Evolutionary conservation across 441 rosid species (phyloP).

Genomic region (Populus hybrid): DNA sequence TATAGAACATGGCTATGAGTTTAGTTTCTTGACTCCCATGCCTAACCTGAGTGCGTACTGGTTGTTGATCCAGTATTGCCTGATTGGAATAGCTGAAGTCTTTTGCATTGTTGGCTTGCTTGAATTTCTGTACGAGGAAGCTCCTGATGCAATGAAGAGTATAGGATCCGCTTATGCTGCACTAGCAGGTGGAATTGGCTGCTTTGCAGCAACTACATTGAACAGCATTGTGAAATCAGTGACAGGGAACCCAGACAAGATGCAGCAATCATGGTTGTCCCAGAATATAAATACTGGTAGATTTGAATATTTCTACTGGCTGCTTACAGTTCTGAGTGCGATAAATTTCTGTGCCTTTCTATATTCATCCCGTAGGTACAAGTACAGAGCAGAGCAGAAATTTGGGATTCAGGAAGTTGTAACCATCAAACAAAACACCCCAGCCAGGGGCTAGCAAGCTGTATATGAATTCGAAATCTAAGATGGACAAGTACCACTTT

Average conservation of each 20-base stretch:
- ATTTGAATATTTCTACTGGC: constrained; percentile 81
- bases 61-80: constrained; percentile 84
- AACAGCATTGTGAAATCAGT: constrained; percentile 69
- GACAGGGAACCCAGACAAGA: constrained; percentile 42
- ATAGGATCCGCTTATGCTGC: constrained; percentile 94
- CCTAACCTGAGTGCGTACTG: constrained; percentile 75
- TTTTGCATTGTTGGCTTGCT: constrained; percentile 77
- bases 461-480: constrained; percentile 5
- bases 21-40: constrained; percentile 63
- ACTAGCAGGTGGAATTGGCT: constrained; percentile 83
- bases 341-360: constrained; percentile 68
- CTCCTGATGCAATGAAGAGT: constrained; percentile 98
- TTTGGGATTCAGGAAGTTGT: constrained; percentile 20
- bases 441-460: constrained; percentile 8
- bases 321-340: constrained; percentile 57
- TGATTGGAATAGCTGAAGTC: constrained; percentile 88
- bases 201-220: constrained; percentile 69
- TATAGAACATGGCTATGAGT: constrained; percentile 49
- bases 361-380: constrained; percentile 58
- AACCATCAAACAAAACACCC: constrained; percentile 28
- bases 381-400: constrained; percentile 51
- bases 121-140: constrained; percentile 89
- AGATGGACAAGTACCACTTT: not conserved
- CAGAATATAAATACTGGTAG: constrained; percentile 77
- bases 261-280: constrained; percentile 63